These are phyloP conservation scores for Sugiyamaella castrensis DNA, from an alignment of 1,139 yeast genomes.

Conservation along the genomic window DNA sequence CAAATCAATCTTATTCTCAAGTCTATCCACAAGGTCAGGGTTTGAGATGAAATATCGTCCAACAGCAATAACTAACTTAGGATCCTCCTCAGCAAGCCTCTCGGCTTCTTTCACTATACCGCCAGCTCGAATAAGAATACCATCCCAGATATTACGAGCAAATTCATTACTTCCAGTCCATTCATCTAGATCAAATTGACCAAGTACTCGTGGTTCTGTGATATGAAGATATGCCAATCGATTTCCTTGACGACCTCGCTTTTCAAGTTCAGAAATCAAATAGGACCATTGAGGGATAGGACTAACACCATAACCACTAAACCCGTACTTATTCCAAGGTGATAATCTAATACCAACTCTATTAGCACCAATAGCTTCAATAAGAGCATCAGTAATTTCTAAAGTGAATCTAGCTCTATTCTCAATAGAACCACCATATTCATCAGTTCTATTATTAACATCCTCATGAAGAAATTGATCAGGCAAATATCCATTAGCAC, in stretches of 20 bases:
- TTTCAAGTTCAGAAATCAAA: slow-evolving; percentile 33
- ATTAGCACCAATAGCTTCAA: slow-evolving; percentile 52
- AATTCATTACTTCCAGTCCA: slow-evolving; percentile 31
- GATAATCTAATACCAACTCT: slow-evolving; percentile 58
- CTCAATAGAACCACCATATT: slow-evolving; percentile 66
- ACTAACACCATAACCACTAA: slow-evolving; percentile 34
- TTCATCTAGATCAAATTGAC: slow-evolving; percentile 27
- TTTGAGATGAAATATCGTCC: slow-evolving; percentile 49
- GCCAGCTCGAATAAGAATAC: slow-evolving; percentile 49
- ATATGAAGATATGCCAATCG: slow-evolving; percentile 49
- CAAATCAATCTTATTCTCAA: slow-evolving; percentile 37
- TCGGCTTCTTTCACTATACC: slow-evolving; percentile 35
- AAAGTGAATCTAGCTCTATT: slow-evolving; percentile 57
- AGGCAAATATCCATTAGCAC: slow-evolving; percentile 45
- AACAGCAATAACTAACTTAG: slow-evolving; percentile 44
- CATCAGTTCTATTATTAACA: slow-evolving; percentile 61
- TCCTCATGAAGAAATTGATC: slow-evolving; percentile 55
- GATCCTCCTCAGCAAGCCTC: slow-evolving; percentile 34
- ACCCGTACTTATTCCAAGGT: slow-evolving; percentile 46
- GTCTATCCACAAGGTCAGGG: slow-evolving; percentile 47
- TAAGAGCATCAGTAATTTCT: slow-evolving; percentile 53
- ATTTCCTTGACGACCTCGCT: slow-evolving; percentile 30
- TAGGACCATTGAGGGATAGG: slow-evolving; percentile 34
- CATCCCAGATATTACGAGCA: slow-evolving; percentile 43
- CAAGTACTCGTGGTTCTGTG: slow-evolving; percentile 46